These are phyloP conservation scores for Trichoderma koningiopsis DNA, from an alignment of 2,329 filamentous ascomycete genomes.

Conservation along the genomic window DNA sequence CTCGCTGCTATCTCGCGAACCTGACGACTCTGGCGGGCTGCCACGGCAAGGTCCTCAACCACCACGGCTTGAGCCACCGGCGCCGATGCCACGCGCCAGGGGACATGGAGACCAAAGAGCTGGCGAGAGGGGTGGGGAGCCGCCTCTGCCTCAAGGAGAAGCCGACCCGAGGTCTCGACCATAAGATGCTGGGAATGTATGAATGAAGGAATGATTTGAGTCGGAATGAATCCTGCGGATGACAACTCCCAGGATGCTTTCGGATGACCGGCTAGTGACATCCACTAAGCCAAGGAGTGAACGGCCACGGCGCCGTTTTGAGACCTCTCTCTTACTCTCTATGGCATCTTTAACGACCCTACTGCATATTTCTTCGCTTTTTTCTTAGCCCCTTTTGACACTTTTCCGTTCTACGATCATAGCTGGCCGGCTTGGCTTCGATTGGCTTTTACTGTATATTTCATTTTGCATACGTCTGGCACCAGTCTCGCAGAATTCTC, in stretches of 20 bases:
- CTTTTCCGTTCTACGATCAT: constrained; percentile 1
- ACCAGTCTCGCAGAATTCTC: neutral
- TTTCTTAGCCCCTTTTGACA: neutral
- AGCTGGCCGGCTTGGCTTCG: constrained; percentile 11
- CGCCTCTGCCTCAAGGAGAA: constrained; percentile 5
- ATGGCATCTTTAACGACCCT: neutral
- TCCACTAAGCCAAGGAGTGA: neutral
- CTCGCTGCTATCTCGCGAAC: constrained; percentile 36
- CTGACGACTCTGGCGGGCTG: constrained; percentile 8
- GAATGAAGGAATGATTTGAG: constrained; percentile 21
- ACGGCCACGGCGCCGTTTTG: neutral
- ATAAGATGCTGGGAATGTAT: neutral
- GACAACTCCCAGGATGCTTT: constrained; percentile 2
- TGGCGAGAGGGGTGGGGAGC: constrained; percentile 16
- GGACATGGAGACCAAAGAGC: constrained; percentile 13
- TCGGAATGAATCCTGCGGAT: neutral
- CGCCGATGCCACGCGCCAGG: constrained; percentile 13
- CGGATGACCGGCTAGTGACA: constrained; percentile 14
- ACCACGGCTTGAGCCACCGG: constrained; percentile 21
- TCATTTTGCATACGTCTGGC: constrained; percentile 10
- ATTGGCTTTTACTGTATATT: constrained; percentile 10
- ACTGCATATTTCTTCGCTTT: neutral
- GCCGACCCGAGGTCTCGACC: constrained; percentile 21
- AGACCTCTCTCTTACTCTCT: neutral
- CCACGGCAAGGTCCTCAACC: constrained; percentile 16